Base-by-base conservation (phyloP, 345 rosid species). In the Raphanus raphanistrum region DNA sequence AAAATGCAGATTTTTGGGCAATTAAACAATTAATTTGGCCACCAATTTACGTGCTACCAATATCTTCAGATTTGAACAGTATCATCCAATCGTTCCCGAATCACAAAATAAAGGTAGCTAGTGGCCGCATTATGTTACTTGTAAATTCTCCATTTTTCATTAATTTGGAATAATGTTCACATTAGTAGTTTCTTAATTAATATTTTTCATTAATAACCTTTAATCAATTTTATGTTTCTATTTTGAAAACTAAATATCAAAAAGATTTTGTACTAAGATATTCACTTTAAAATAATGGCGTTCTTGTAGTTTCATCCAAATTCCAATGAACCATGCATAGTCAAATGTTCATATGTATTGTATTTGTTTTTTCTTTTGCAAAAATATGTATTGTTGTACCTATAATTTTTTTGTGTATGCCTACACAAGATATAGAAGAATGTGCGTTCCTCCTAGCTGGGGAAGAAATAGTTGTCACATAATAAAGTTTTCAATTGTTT, bases 21-120 rank as follows among this genome's bases (percentile, higher is more conserved):
- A 6, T 77, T 31, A 43, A 50, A 50, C 55, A 50, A 28, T 43
- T 32, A 66, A 64, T 43, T 43, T 38, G n/a, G 4, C 45, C 48
- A 74, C 75, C 71, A 63, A 55, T 58, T 63, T 78, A 68, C 82
- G 71, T 79, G 82, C 82, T 65, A 68, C 82, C 38, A 79, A 79
- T 79, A 79, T 74, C 55, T 21, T 68, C 67, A 63, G 79, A 74
- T 79, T 36, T 31, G 70, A 54, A 54, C 38, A 38, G 35, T 63
- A 68, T 38, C 48, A 60, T 72, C 35, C 59, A 8, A 61, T 48
- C 28, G 55, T 68, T 68, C 11, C 69, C 72, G 45, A 68, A 79
- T 69, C 79, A 74, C 33, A 63, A 5, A 62, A 29, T 28, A n/a
- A 74, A 74, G 71, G 79, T 74, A 69, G 3, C 54, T 12, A 63